Evolutionary conservation across 1,284 basidiomycete genomes (phyloP), one percentile per base, ranked within the genome.

Genomic region (Trametes pubescens): DNA sequence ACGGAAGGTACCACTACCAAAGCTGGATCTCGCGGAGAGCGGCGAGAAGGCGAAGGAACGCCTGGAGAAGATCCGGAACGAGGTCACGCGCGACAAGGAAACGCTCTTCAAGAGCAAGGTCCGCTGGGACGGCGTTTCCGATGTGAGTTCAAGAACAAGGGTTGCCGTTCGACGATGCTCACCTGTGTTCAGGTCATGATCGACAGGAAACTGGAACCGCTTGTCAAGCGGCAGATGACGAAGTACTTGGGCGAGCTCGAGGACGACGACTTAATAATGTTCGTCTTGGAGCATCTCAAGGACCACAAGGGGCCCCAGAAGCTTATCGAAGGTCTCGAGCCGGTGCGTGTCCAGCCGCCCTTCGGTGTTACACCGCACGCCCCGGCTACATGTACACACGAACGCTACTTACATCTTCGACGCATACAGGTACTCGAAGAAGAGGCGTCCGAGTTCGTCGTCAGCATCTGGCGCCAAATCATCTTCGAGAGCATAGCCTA

Each of bases 401-500:
- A 38, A 54, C 35, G 37, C 8, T 26, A 35, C 51, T 58, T n/a
- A 69, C 68, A 34, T 61, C 13, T 40, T 9, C 11, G 21, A 18
- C 38, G 18, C 10, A 11, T 10, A 5, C 68, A 96, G 94, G 93
- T 96, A 6, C 81, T 96, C 22, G 93, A 94, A 72, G 94, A 96
- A 76, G 94, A 96, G 76, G 93, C 94, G 1, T 78, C 81, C 37
- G 88, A 92, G 64, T 85, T 95, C 62, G 83, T 87, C n/a, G 77
- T 89, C 66, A 84, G 83, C 66, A 82, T 96, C 46, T 96, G 94
- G 94, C 85, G 93, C 59, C 92, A 95, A 78, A 86, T 96, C 68
- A 91, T 93, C 57, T 96, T 96, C 76, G 94, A 96, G 81, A 93
- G 92, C 74, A 91, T 93, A 88, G 89, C 92, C 40, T 94, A 94